Evolutionary conservation across 148 eudicot species (phyloP), one percentile per base, ranked within the genome.

Genomic region (Rhododendron vialii): DNA sequence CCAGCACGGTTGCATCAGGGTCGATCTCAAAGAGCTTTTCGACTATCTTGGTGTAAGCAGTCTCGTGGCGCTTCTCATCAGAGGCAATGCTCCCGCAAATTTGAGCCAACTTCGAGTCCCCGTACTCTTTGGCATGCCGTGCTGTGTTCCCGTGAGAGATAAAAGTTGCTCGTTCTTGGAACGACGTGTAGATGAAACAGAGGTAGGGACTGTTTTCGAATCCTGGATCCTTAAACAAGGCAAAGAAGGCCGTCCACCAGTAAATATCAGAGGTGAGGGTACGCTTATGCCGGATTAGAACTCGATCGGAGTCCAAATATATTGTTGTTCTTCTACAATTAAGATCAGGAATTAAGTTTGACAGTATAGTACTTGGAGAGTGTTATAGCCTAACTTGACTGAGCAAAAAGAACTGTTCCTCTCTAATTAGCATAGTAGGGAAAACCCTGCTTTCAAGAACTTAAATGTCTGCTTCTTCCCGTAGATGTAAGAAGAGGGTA

Each of bases 61-160:
- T 87, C 59, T 87, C 88, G 41, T 87, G 88, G 53, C 88, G 88
- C 83, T 87, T 87, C 78, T 87, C 88, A 28, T 87, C 88, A 36
- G 88, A 59, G 10, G 88, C 88, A 41, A 87, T 87, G 20, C 69
- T 87, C 4, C 88, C 88, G 35, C 88, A 87, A 53, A 87, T 78
- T 45, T 87, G 83, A 48, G 88, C 88, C 10, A 87, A 82, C 50
- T 83, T 83, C 3, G 63, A 3, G 55, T 83, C 86, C 11, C 88
- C 88, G 1, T 76, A 47, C 18, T 87, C 83, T 53, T 87, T 87
- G n/a, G 88, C 88, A 35, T 28, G 88, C 47, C 88, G 65, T 13
- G 88, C 88, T 1, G 88, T 87, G 83, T 87, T 87, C 26, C 88
- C 86, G 38, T 87, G 88, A 5, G 88, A 87, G 78, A 87, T 83